Conservation (phyloP, 2,329 filamentous ascomycete species). For the Leptoxyphium fumago region DNA sequence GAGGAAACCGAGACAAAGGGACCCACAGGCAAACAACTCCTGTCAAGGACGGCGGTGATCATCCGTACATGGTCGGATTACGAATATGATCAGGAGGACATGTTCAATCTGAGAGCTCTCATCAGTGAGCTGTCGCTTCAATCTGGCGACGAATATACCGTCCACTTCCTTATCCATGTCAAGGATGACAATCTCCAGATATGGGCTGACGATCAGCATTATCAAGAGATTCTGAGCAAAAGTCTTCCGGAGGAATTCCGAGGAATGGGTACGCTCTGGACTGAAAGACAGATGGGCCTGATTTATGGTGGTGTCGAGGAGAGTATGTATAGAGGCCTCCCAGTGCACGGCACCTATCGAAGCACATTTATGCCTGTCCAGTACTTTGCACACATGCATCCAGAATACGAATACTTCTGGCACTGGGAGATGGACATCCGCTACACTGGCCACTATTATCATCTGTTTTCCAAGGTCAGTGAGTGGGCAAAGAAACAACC, state of each 20-base stretch:
- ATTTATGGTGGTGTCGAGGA: slow-evolving; percentile 37
- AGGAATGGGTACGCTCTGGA: slow-evolving; percentile 39
- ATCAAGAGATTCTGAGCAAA: slow-evolving; percentile 47
- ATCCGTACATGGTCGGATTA: slow-evolving; percentile 74
- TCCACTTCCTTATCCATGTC: slow-evolving; percentile 76
- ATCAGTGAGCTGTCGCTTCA: slow-evolving; percentile 63
- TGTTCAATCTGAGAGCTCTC: slow-evolving; percentile 68
- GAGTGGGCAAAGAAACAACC: slow-evolving; percentile 55
- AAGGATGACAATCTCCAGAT: slow-evolving; percentile 66
- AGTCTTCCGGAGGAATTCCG: slow-evolving; percentile 34
- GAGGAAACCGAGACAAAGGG: slow-evolving; percentile 5
- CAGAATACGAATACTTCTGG: slow-evolving; percentile 85
- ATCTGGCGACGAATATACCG: slow-evolving; percentile 66
- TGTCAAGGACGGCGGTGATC: slow-evolving; percentile 59
- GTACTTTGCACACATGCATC: slow-evolving; percentile 76
- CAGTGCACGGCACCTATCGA: slow-evolving; percentile 53
- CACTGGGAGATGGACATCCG: slow-evolving; percentile 92
- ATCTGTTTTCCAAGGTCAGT: slow-evolving; percentile 54
- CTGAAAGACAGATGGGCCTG: slow-evolving; percentile 39
- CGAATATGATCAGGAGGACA: slow-evolving; percentile 62
- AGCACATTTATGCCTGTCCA: slow-evolving; percentile 90
- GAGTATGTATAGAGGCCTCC: slow-evolving; percentile 40
- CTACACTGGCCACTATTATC: slow-evolving; percentile 80
- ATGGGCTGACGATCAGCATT: slow-evolving; percentile 63
- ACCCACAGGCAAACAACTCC: slow-evolving; percentile 15